phyloP scores from a whole-genome alignment of 768 basidiomycete species.

The Tricholoma flavovirens region DNA sequence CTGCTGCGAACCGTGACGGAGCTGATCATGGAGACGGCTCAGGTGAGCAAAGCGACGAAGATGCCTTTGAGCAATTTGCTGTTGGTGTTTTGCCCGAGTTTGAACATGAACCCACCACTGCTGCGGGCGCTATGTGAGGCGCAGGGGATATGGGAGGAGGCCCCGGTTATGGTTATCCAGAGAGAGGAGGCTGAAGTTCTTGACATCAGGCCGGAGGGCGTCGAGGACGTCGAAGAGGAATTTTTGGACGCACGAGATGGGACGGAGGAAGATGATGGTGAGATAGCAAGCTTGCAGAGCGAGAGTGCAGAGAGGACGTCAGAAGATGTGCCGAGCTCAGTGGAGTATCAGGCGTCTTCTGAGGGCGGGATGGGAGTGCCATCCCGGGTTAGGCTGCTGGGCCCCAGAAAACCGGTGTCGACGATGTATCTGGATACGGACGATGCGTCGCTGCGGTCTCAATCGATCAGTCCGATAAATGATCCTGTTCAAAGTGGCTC shows the following conservation, averaged over 20 bases:
- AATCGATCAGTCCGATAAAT: not conserved
- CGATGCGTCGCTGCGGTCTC: constrained; percentile 8
- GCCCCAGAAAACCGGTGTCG: constrained; percentile 22
- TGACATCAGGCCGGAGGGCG: constrained; percentile 22
- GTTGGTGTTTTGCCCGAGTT: constrained; percentile 81
- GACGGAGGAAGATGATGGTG: constrained; percentile 19
- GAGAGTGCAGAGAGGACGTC: constrained; percentile 24
- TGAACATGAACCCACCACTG: constrained; percentile 72
- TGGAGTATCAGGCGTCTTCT: constrained; percentile 32
- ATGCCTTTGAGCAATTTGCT: constrained; percentile 91
- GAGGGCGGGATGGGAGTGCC: constrained; percentile 19
- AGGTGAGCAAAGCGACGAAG: constrained; percentile 66
- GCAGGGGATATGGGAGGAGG: constrained; percentile 55
- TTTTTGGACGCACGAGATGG: constrained; percentile 24
- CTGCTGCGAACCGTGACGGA: constrained; percentile 78
- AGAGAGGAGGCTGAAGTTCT: constrained; percentile 20
- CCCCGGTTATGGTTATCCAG: constrained; percentile 27
- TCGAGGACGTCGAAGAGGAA: constrained; percentile 14
- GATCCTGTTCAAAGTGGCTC: constrained; percentile 9
- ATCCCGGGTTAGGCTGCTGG: constrained; percentile 7
- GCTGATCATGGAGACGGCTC: constrained; percentile 71
- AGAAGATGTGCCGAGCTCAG: constrained; percentile 24
- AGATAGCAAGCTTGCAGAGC: constrained; percentile 16
- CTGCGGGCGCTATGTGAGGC: constrained; percentile 71
- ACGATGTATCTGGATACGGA: constrained; percentile 34